phyloP scores from a whole-genome alignment of 108 stramenopile species.

The Nitzschia sp. region DNA sequence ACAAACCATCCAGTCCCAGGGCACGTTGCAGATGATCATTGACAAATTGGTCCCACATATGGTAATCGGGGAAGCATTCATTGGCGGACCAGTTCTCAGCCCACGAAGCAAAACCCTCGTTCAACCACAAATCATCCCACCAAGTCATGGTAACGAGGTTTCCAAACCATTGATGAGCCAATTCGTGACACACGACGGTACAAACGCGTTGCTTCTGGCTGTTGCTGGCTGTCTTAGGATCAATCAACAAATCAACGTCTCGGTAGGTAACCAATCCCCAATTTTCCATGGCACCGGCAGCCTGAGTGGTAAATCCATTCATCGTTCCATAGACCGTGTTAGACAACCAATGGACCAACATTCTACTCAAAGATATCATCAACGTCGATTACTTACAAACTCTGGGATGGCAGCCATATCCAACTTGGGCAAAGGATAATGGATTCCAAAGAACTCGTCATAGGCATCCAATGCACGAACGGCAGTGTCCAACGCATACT shows the following conservation, averaged over 20 bases:
- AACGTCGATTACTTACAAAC: constrained; percentile 28
- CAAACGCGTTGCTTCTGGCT: constrained; percentile 88
- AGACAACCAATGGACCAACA: not conserved
- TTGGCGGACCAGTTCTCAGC: constrained; percentile 84
- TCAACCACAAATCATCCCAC: constrained; percentile 98
- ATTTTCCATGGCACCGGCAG: constrained; percentile 97
- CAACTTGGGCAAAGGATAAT: constrained; percentile 95
- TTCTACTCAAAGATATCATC: not conserved
- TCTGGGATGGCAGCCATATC: constrained; percentile 96
- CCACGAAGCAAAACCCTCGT: constrained; percentile 96
- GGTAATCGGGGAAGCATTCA: constrained; percentile 53
- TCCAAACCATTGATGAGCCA: constrained; percentile 98
- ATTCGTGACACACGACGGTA: constrained; percentile 95
- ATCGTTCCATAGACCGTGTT: no score
- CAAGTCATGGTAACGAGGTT: constrained; percentile 96
- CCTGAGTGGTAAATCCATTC: constrained; percentile 54
- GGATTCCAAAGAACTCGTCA: constrained; percentile 79
- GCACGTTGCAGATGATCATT: constrained; percentile 80
- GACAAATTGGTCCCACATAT: constrained; percentile 88
- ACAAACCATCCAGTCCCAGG: constrained; percentile 82
- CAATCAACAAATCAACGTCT: constrained; percentile 89
- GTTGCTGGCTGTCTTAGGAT: constrained; percentile 71
- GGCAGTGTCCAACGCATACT: constrained; percentile 87
- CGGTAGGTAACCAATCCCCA: constrained; percentile 85
- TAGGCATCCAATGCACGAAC: constrained; percentile 79